phyloP scores from a whole-genome alignment of 2,329 filamentous ascomycete genomes.

The Neofusicoccum ribis region DNA sequence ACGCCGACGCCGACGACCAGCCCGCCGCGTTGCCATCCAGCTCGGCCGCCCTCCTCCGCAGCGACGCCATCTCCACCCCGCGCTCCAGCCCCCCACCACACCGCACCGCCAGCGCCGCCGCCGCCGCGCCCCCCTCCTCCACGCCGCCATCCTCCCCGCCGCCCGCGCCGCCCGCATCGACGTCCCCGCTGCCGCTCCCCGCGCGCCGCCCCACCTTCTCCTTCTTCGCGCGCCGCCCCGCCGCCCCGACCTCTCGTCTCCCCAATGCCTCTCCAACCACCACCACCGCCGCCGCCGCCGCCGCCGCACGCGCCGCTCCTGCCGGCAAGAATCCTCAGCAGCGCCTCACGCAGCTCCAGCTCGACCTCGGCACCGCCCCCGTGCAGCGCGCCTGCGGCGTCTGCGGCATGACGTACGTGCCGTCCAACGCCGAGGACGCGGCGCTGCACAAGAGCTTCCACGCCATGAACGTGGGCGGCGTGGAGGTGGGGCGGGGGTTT shows the following conservation, averaged over 20 bases:
- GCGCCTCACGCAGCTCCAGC: too few species aligned
- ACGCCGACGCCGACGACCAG: not conserved
- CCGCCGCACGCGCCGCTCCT: too few species aligned
- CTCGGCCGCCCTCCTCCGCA: not conserved
- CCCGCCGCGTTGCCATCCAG: not conserved
- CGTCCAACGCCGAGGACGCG: too few species aligned
- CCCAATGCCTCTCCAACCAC: not conserved
- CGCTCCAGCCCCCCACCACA: conserved; percentile 29
- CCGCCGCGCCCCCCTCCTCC: not conserved
- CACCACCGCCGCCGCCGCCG: too few species aligned
- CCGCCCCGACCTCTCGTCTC: not conserved
- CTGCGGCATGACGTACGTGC: too few species aligned
- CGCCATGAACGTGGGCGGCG: too few species aligned
- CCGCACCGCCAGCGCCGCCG: not conserved
- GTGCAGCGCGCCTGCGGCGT: too few species aligned
- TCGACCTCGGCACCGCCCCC: too few species aligned
- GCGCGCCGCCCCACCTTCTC: conserved; percentile 47
- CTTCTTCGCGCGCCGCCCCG: conserved; percentile 39
- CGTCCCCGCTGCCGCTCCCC: conserved; percentile 43
- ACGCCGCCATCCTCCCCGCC: conserved; percentile 42
- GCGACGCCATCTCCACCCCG: conserved; percentile 20
- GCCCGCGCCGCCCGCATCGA: conserved; percentile 46
- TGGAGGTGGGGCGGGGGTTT: too few species aligned
- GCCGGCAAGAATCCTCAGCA: too few species aligned
- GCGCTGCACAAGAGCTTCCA: too few species aligned